Evolutionary conservation across 2,329 filamentous ascomycete genomes (phyloP), one percentile per base, ranked within the genome.

Genomic region (Scedosporium dehoogii): DNA sequence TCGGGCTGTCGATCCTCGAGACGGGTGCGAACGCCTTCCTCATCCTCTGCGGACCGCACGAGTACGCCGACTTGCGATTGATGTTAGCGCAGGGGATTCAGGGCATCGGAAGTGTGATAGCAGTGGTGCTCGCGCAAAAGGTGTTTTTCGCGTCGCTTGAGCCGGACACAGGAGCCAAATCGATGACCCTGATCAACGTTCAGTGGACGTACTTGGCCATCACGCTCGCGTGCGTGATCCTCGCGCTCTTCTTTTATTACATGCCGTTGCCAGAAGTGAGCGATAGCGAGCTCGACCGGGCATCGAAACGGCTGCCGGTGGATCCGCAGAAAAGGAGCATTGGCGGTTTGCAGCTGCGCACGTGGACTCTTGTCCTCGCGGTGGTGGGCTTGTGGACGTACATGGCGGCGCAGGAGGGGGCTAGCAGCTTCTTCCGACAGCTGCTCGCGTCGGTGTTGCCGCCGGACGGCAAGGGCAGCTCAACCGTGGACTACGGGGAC

Each of bases 191-290:
- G 3, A 81, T 89, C 65, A 85, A 88, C 64, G 88, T 93, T 1
- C 91, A 94, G 73, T 96, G 88, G 88, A 89, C 90, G 0, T 94
- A 94, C 68, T 81, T 94, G n/a, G 88, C 86, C 62, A 88, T 93
- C 64, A 90, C 89, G 0, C 78, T 88, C 25, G 86, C 92, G 62
- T 90, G 88, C 63, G 89, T 88, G 60, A 77, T 83, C 3, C 79
- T 96, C 2, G 89, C 85, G 0, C 75, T 88, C 3, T 84, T 88
- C 69, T 87, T 88, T 70, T 88, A 84, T 70, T 88, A 88, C 68
- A 84, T 87, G 78, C 85, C 85, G 0, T 74, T 88, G 2, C 85
- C 85, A 0, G 85, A 87, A 66, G 80, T 85, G 7, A 79, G 76
- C 42, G 84, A 86, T 65, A 72, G 73, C 18, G 83, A 85, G 64